Percentiles rank a stretch among this genome's conserved stretches.
Evolutionary conservation across 805 yeast genomes (phyloP).

Genomic region (Cyberlindnera samutprakarnensis): DNA sequence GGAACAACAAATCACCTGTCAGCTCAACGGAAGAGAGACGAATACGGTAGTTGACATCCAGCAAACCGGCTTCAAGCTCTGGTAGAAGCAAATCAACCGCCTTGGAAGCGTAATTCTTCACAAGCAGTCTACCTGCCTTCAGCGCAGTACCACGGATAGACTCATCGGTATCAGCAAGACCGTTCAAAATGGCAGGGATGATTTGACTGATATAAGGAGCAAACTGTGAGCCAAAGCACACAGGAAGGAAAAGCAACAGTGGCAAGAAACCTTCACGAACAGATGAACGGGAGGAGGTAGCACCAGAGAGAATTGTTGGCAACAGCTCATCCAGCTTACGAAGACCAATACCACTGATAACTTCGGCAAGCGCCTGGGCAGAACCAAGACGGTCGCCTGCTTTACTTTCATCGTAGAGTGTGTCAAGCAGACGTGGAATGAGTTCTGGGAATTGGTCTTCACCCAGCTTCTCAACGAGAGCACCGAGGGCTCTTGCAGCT

Average conservation of each 20-base stretch:
- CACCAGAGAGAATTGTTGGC: constrained; percentile 70
- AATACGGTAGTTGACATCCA: constrained; percentile 76
- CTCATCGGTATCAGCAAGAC: constrained; percentile 86
- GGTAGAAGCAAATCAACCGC: constrained; percentile 93
- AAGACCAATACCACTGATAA: constrained; percentile 85
- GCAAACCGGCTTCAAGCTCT: constrained; percentile 84
- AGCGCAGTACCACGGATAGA: constrained; percentile 82
- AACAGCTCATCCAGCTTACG: constrained; percentile 81
- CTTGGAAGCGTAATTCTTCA: constrained; percentile 81
- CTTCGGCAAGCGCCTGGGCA: constrained; percentile 95
- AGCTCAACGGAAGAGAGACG: constrained; percentile 91
- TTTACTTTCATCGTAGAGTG: constrained; percentile 68
- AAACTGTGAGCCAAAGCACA: constrained; percentile 87
- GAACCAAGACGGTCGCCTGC: constrained; percentile 94
- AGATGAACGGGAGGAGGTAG: constrained; percentile 56
- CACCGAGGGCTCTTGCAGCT: constrained; percentile 95
- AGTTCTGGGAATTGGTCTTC: constrained; percentile 92
- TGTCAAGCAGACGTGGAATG: constrained; percentile 69
- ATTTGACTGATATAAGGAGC: constrained; percentile 80
- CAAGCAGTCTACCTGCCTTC: constrained; percentile 89
- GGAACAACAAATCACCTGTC: constrained; percentile 90
- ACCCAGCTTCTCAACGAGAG: constrained; percentile 91
- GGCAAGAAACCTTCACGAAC: constrained; percentile 93
- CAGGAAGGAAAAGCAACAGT: constrained; percentile 79
- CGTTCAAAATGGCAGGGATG: constrained; percentile 86